Evolutionary conservation across 2,329 filamentous ascomycete species (phyloP).

Genomic region (Verruconis gallopava): DNA sequence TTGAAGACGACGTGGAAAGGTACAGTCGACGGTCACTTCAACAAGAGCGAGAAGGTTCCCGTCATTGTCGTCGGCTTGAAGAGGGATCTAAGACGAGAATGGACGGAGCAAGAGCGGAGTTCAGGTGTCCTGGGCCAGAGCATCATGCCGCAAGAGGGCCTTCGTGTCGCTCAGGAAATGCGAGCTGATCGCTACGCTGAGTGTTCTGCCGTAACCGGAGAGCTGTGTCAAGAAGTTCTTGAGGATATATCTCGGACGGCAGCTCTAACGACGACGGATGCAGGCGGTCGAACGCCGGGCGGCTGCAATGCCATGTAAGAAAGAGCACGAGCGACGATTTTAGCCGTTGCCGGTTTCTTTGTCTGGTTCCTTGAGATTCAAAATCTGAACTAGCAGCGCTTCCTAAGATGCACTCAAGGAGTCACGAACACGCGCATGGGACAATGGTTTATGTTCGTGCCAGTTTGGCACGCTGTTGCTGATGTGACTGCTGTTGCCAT

Average conservation of each 20-base stretch:
- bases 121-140: slow-evolving; percentile 17
- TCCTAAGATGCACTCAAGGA: too few relatives aligned
- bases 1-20: slow-evolving; percentile 33
- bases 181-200: slow-evolving; percentile 50
- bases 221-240: slow-evolving; percentile 45
- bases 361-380: too few relatives aligned
- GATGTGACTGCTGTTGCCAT: too few relatives aligned
- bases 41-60: slow-evolving; percentile 37
- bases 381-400: too few relatives aligned
- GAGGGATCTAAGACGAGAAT: slow-evolving; percentile 39
- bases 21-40: slow-evolving; percentile 38
- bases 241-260: slow-evolving; percentile 47
- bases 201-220: slow-evolving; percentile 47
- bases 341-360: too few relatives aligned
- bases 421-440: too few relatives aligned
- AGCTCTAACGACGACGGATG: slow-evolving; percentile 43
- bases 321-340: not conserved
- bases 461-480: too few relatives aligned
- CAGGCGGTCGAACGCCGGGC: slow-evolving; percentile 34
- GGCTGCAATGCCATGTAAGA: slow-evolving; percentile 28
- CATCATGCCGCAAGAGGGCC: slow-evolving; percentile 39
- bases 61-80: slow-evolving; percentile 48
- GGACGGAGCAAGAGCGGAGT: slow-evolving; percentile 21
- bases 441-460: too few relatives aligned
- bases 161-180: slow-evolving; percentile 43